Evolutionary conservation across 23 red algal species (phyloP), one percentile per base, ranked within the genome.

Genomic region (Gracilariopsis chorda): DNA sequence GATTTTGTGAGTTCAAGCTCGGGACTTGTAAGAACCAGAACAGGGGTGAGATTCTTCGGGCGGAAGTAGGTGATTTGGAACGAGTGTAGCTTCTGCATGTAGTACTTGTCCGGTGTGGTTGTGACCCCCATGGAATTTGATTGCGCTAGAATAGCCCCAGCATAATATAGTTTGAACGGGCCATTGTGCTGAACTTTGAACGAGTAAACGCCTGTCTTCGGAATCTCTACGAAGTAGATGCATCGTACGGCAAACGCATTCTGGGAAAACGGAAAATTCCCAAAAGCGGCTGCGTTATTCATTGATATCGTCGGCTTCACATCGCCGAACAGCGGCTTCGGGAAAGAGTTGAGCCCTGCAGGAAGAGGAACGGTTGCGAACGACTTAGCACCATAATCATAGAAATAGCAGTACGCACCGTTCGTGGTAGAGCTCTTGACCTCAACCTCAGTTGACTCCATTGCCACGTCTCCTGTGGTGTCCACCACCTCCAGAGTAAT

Each of bases 321-420:
- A 52, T 65, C 73, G 4, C 85, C 85, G 21, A 46, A 65, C 65
- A 61, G 46, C 3, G 85, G 68, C 48, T 78, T 89, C 42, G 85
- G 85, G 10, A 60, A 20, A n/a, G 65, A 77, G 53, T 76, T 78
- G 1, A 63, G 10, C n/a, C 51, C 25, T 29, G 9, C 34, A 11
- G 68, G 48, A 32, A 89, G 51, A 23, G 85, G 85, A 14, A 89
- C 85, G 30, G 85, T 77, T 44, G 69, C 45, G 51, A 78, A 78
- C 48, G 59, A 36, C 39, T 61, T 27, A 27, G 49, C 21, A 6
- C 72, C 72, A 44, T 78, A 89, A 34, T 80, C 88, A 42, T 94
- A 94, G 56, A 64, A 94, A 33, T 94, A 94, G 52, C 70, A 85
- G 35, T 94, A 94, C 13, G 72, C 71, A 21, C 91, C 91, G 45